A percentile compares a stretch with the other conserved stretches of the same genome.
Evolutionary conservation across 371 early-diverging fungal species (phyloP).

Genomic region (Entomophthora muscae): DNA sequence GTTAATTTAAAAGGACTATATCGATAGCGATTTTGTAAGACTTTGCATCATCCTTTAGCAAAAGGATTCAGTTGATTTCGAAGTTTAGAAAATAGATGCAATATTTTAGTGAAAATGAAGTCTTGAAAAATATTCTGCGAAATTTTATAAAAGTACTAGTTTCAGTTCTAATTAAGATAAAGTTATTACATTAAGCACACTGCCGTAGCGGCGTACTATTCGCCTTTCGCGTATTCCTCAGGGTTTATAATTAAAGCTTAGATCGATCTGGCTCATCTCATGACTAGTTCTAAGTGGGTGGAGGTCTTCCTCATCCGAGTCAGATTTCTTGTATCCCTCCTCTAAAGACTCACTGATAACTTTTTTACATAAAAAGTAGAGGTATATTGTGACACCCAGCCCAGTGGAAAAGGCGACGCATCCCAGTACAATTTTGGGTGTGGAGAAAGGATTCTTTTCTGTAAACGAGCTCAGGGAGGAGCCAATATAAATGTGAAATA

Average conservation of each 20-base stretch:
- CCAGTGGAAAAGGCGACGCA: not conserved
- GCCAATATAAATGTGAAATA: slow-evolving; percentile 54
- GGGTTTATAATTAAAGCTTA: not conserved
- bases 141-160: too few relatives aligned
- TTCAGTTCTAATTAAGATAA: too few relatives aligned
- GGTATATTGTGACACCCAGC: not conserved
- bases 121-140: too few relatives aligned
- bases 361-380: slow-evolving; percentile 5
- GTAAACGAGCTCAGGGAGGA: slow-evolving; percentile 15
- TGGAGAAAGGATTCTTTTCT: not conserved
- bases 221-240: too few relatives aligned
- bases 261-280: not conserved
- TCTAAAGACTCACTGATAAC: slow-evolving; percentile 6
- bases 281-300: not conserved
- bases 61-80: too few relatives aligned
- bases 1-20: too few relatives aligned
- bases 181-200: too few relatives aligned
- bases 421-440: not conserved
- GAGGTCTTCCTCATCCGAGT: not conserved
- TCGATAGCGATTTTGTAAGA: too few relatives aligned
- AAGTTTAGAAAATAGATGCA: too few relatives aligned
- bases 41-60: too few relatives aligned
- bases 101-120: too few relatives aligned
- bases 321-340: slow-evolving; percentile 2
- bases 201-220: too few relatives aligned